Percentiles rank a stretch among this genome's conserved stretches.
Conservation (phyloP, 192 early-diverging fungal genomes). For the Backusella circina region DNA sequence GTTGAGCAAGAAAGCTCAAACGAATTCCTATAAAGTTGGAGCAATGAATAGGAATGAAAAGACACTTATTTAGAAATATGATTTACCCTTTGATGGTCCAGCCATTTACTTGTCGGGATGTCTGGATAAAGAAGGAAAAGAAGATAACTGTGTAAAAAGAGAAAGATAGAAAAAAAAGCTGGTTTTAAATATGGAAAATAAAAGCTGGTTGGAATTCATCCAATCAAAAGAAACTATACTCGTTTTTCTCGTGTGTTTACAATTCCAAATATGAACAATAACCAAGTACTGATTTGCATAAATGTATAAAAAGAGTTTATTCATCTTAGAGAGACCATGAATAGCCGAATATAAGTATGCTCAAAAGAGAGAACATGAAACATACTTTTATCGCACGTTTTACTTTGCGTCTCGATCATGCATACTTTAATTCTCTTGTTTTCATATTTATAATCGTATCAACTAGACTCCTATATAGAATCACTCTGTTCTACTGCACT, state of each 20-base stretch:
- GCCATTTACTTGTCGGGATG: conserved; percentile 7
- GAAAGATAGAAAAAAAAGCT: not conserved
- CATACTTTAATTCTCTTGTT: not conserved
- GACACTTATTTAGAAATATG: not conserved
- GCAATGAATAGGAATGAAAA: not conserved
- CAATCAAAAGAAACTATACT: not conserved
- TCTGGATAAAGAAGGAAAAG: not conserved
- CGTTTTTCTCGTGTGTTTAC: not conserved
- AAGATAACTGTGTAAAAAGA: not conserved
- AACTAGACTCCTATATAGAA: no score
- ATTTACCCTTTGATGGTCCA: conserved; percentile 10
- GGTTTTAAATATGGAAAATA: not conserved
- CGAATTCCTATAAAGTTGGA: conserved; percentile 26
- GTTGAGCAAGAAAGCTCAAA: conserved; percentile 35
- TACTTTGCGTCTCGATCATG: not conserved
- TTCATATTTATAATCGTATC: no score
- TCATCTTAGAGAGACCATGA: not conserved
- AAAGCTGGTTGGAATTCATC: not conserved
- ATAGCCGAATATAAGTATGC: no score
- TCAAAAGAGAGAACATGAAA: not conserved
- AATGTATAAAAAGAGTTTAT: not conserved
- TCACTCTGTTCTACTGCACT: no score
- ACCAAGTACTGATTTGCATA: not conserved
- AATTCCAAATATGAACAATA: not conserved
- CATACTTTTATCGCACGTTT: no score